Evolutionary conservation across 257 asterid genomes (phyloP).

Genomic region (Petrea volubilis): DNA sequence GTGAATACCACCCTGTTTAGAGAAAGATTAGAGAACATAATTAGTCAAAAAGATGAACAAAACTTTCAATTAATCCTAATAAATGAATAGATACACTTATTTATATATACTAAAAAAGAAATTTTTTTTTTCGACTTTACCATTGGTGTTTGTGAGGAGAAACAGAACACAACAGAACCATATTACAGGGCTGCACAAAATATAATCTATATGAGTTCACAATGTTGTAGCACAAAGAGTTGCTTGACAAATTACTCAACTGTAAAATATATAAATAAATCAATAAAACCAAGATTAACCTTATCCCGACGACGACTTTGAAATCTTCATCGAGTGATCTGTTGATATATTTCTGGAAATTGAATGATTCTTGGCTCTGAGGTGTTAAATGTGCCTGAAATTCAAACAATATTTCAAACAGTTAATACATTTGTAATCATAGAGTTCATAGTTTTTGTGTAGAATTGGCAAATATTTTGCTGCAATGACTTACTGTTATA

Average conservation of each 20-base stretch:
- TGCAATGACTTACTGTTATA: conserved; percentile 52
- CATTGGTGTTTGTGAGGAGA: conserved; percentile 87
- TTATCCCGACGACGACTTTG: conserved; percentile 83
- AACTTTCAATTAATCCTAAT: not conserved
- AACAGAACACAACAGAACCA: conserved; percentile 73
- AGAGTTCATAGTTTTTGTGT: not conserved
- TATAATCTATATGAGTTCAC: not conserved
- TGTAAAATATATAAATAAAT: no score
- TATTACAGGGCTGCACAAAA: conserved; percentile 65
- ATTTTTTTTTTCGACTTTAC: conserved; percentile 30
- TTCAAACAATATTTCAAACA: not conserved
- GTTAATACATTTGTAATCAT: not conserved
- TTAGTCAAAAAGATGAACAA: not conserved
- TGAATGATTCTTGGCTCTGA: conserved; percentile 61
- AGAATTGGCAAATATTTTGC: not conserved
- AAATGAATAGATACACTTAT: no score
- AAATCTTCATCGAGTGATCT: conserved; percentile 85
- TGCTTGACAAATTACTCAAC: no score
- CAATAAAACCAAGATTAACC: conserved; percentile 35
- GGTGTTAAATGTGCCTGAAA: conserved; percentile 90
- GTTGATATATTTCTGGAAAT: conserved; percentile 80
- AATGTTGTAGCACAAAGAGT: not conserved
- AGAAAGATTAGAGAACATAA: not conserved
- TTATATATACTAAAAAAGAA: not conserved
- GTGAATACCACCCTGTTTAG: conserved; percentile 78